Conservation (phyloP, 2,329 filamentous ascomycete species). For the Venturia oleaginea region DNA sequence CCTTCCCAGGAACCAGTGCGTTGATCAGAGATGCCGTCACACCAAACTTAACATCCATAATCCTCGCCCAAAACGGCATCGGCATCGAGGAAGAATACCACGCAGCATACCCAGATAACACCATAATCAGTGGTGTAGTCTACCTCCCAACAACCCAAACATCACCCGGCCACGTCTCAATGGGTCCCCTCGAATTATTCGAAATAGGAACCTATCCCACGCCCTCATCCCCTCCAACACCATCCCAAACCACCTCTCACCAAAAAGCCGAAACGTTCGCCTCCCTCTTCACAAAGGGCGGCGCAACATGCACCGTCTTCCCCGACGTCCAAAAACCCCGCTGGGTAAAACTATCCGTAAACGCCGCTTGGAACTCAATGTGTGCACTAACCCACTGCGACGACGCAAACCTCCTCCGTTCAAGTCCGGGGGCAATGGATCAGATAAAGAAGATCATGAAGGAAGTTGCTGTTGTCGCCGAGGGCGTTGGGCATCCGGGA, state of each 20-base stretch:
- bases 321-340: constrained; percentile 48
- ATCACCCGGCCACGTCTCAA: constrained; percentile 36
- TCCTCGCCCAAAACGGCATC: constrained; percentile 54
- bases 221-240: constrained; percentile 26
- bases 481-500: constrained; percentile 29
- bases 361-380: constrained; percentile 53
- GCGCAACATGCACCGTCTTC: constrained; percentile 40
- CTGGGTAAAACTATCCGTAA: constrained; percentile 54
- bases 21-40: constrained; percentile 33
- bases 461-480: constrained; percentile 36
- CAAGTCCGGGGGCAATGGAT: constrained; percentile 28
- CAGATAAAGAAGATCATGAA: constrained; percentile 35
- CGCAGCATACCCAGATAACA: constrained; percentile 39
- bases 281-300: constrained; percentile 33
- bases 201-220: constrained; percentile 32
- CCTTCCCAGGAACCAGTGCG: constrained; percentile 31
- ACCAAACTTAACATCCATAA: constrained; percentile 39
- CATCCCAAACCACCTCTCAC: constrained; percentile 14
- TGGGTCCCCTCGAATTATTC: constrained; percentile 39
- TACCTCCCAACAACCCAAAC: constrained; percentile 46
- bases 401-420: constrained; percentile 42
- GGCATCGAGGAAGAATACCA: constrained; percentile 49
- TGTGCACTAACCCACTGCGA: constrained; percentile 47
- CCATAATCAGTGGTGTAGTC: constrained; percentile 47
- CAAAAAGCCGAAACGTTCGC: constrained; percentile 29